Evolutionary conservation across 2,329 filamentous ascomycete genomes (phyloP), one percentile per base, ranked within the genome.

Genomic region (Phyllosticta paracitricarpa): DNA sequence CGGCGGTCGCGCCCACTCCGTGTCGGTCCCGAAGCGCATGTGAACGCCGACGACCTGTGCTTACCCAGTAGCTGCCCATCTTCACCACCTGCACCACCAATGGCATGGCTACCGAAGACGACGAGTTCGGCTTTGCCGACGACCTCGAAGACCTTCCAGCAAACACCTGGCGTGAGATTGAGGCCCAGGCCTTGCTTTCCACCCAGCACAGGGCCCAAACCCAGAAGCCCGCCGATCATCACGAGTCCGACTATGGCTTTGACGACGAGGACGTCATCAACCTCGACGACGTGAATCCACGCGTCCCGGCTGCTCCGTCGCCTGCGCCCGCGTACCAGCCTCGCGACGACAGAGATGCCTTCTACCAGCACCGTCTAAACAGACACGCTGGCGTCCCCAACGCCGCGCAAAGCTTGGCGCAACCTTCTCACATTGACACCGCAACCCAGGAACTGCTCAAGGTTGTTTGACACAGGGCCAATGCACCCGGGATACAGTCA

Each of bases 101-200:
- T 66, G 67, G 65, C 64, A 70, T 70, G 67, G 65, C 70, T 60
- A 65, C 71, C 66, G 73, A 75, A 62, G 75, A 78, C 64, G 76
- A 80, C 62, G 77, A 77, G 63, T 76, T 75, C 68, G 76, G 73
- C 58, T 68, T 68, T 64, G 77, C 78, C 70, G 71, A 76, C 65
- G 77, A 75, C 67, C 69, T 80, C 59, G 76, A 78, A 65, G 71
- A 72, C 63, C 70, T 81, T 54, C 76, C 78, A 35, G 71, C 72
- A 58, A 75, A 77, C 64, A 72, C 77, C 26, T 70, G 81, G 40
- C 70, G 73, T 48, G 71, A 77, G 61, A 73, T 81, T 25, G 78
- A 81, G 67, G 70, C 72, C 52, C 72, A 69, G 54, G 79, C 78
- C 59, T 63, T 76, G 22, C 71, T 69, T 12, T 76, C 76, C 9